These are phyloP conservation scores for Isatis tinctoria DNA, from an alignment of 345 rosid genomes.

Conservation along the genomic window DNA sequence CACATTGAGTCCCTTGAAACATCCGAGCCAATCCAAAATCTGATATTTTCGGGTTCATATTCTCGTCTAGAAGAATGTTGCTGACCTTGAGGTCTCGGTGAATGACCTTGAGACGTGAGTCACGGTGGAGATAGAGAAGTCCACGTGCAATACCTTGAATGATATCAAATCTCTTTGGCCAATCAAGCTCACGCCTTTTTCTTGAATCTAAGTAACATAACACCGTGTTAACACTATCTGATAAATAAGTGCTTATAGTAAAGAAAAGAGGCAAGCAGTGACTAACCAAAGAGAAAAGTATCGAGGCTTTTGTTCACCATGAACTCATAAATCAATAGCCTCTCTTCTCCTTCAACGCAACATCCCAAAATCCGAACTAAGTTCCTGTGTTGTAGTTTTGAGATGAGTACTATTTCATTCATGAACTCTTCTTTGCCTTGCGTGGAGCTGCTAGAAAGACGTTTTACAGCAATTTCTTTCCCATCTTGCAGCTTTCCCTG, in stretches of 20 bases:
- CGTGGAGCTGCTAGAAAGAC: slow-evolving; percentile 40
- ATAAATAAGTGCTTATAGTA: background rate
- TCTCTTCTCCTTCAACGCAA: slow-evolving; percentile 42
- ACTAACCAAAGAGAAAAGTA: slow-evolving; percentile 41
- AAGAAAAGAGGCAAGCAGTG: background rate
- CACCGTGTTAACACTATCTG: background rate
- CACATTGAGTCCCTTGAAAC: slow-evolving; percentile 9
- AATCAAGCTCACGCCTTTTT: background rate
- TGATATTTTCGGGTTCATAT: slow-evolving; percentile 25
- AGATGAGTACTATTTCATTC: slow-evolving; percentile 34
- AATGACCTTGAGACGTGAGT: slow-evolving; percentile 23
- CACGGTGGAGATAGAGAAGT: slow-evolving; percentile 24
- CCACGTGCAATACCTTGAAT: slow-evolving; percentile 22
- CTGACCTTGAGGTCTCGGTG: slow-evolving; percentile 23
- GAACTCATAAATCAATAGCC: slow-evolving; percentile 50
- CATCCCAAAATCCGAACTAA: slow-evolving; percentile 49
- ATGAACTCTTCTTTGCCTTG: slow-evolving; percentile 44
- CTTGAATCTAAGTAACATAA: slow-evolving; percentile 12
- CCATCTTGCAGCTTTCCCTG: slow-evolving; percentile 37
- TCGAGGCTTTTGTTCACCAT: slow-evolving; percentile 57
- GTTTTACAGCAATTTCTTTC: slow-evolving; percentile 43
- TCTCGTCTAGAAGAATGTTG: slow-evolving; percentile 24
- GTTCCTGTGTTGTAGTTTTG: slow-evolving; percentile 64
- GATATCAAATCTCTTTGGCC: slow-evolving; percentile 17
- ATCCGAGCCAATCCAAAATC: slow-evolving; percentile 32